Base-by-base conservation (phyloP, 257 asterid species). In the Gentiana dahurica region DNA sequence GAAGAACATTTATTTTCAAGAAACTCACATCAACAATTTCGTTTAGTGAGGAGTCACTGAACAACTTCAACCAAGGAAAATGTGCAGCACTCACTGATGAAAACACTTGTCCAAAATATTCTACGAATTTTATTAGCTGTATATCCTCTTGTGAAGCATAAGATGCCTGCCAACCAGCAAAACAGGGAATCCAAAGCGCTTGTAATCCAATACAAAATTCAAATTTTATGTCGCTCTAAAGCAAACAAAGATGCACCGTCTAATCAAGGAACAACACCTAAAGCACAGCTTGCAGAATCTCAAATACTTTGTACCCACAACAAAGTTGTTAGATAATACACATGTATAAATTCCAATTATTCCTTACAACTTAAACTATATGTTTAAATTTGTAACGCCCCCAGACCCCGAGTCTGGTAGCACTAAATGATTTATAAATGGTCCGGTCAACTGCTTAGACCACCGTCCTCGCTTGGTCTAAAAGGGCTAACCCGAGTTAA, bases 81-180 rank as follows among this genome's bases (percentile, higher is more conserved):
- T 86, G 94, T 8, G 96, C 70, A 0, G 89, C 77, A 36, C 67
- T 65, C 45, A 90, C 97, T 0, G 75, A 79, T 4, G 96, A 83
- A 74, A 90, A 90, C 49, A 89, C 91, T 59, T 91, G 90, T 36
- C 97, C 95, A 53, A 87, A 86, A 62, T 90, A 90, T 73, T 90
- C 97, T 35, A 96, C 95, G 68, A 90, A 87, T 58, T 94, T 79
- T 93, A 82, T 84, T 83, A 90, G 67, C 44, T 80, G 96, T 58
- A 87, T 81, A 34, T 90, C 96, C 60, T 80, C 82, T 50, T 86
- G 81, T 60, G 83, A 83, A 63, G 77, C 96, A 62, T 80, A 82
- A 39, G 95, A 87, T 39, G 73, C 95, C 97, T 86, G 63, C 60
- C 32, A 47, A 52, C 36, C 38, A 35, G 49, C 15, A 24, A 61